Conservation (phyloP, 192 early-diverging fungal species). For the Entrophospora sp. region DNA sequence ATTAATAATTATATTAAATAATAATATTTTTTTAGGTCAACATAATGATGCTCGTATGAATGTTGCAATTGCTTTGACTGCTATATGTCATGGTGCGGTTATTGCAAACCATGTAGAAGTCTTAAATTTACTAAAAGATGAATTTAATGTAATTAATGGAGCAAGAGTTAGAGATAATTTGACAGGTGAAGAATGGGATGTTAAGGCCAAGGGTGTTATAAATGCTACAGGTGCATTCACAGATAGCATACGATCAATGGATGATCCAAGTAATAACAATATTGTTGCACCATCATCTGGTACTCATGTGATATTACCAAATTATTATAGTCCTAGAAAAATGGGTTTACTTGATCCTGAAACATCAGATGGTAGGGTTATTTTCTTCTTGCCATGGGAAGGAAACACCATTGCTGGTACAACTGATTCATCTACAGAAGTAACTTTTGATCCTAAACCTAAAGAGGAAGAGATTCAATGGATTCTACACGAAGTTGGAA, state of each 20-base stretch:
- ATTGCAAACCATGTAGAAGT: constrained; percentile 93
- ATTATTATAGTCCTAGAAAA: constrained; percentile 87
- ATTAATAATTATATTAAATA: too few relatives aligned
- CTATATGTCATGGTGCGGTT: constrained; percentile 80
- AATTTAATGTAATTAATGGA: too few relatives aligned
- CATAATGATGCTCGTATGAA: constrained; percentile 98
- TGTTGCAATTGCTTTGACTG: constrained; percentile 84
- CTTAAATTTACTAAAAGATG: background rate
- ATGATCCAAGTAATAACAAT: constrained; percentile 60
- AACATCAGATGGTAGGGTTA: constrained; percentile 91
- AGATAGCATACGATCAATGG: constrained; percentile 87
- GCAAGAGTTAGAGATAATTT: constrained; percentile 74
- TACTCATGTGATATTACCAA: constrained; percentile 90
- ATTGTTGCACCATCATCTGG: constrained; percentile 93
- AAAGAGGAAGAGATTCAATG: constrained; percentile 91
- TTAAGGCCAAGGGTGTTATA: constrained; percentile 87
- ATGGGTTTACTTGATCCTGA: constrained; percentile 94
- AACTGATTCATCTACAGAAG: constrained; percentile 83
- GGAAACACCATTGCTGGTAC: constrained; percentile 94
- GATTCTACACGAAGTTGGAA: constrained; percentile 86
- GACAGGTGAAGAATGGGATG: constrained; percentile 79
- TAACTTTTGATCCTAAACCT: constrained; percentile 78
- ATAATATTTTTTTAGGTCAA: constrained; percentile 62
- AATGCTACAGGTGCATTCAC: constrained; percentile 82
- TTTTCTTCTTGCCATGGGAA: constrained; percentile 97